phyloP scores from a whole-genome alignment of 495 filamentous ascomycete species.

The Cenococcum geophilum region DNA sequence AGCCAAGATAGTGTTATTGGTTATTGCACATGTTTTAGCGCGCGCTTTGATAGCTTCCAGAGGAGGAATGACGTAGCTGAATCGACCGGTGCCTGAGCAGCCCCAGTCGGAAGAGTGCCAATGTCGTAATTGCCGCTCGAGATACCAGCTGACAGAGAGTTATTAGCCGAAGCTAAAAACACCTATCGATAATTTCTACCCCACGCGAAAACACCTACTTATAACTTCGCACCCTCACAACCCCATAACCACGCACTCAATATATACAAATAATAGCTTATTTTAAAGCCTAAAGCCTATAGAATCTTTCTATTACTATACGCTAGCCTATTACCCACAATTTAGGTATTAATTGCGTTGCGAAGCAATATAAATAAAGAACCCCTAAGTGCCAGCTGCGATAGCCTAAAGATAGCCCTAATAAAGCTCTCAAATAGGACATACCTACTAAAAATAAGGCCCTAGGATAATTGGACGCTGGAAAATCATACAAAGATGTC shows the following conservation, averaged over 20 bases:
- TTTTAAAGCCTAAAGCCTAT: not conserved
- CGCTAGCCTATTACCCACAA: not conserved
- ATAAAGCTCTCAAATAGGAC: not conserved
- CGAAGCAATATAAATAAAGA: not conserved
- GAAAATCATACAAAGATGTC: not conserved
- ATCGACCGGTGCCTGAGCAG: constrained; percentile 14
- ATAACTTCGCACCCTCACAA: no score
- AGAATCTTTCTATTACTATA: constrained; percentile 13
- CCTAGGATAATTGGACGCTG: not conserved
- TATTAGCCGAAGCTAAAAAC: no score
- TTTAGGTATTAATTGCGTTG: not conserved
- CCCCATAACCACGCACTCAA: no score
- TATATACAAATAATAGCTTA: no score
- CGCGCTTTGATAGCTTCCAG: constrained; percentile 47
- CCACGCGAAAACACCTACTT: no score
- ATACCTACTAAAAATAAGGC: not conserved
- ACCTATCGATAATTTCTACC: no score
- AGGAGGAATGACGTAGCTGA: constrained; percentile 13
- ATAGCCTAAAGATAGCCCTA: not conserved
- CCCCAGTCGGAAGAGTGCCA: constrained; percentile 48
- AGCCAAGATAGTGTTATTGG: constrained; percentile 40
- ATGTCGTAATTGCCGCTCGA: constrained; percentile 47
- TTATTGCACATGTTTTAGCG: constrained; percentile 26
- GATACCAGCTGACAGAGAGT: constrained; percentile 43
- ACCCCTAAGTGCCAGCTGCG: not conserved